Evolutionary conservation across 73 alveolate genomes (phyloP), one percentile per base, ranked within the genome.

Genomic region (Stentor coeruleus): DNA sequence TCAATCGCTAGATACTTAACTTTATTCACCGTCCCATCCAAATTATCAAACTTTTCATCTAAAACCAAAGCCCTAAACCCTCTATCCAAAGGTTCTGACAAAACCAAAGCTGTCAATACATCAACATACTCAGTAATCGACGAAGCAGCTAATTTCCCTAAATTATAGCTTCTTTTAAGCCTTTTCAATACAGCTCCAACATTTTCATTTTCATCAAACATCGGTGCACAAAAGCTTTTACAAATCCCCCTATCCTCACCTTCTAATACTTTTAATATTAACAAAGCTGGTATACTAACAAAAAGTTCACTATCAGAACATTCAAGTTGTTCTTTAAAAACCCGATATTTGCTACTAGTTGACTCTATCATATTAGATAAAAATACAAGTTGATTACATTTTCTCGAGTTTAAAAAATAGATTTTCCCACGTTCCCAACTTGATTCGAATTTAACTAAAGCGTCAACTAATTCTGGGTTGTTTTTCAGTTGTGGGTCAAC

Each of bases 401-500:
- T 87, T 30, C 60, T 87, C 3, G 88, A 80, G 77, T 85, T 88
- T 85, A 87, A 79, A 74, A 87, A 75, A 79, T 84, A 87, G 28
- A 81, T 57, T n/a, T 85, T 89, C 3, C 99, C 99, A 83, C 92
- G 85, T 49, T 95, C 96, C 96, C 98, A 97, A 20, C 91, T 87
- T 35, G 92, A 84, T 87, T 97, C 99, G 81, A 89, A 97, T 55
- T 96, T 91, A 6, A 76, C 81, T 73, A 97, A 83, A 59, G 89
- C 89, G 76, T 92, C 97, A 4, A 96, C 98, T 66, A 97, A 88
- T 79, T 97, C 99, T 73, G 89, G 87, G 83, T 97, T 97, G 82
- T 97, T 97, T 84, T 91, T 92, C 38, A 97, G 91, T 74, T 91
- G 91, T 0, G 99, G 99, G 74, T 97, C 99, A 31, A 97, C 98